These are phyloP conservation scores for Dentiscutata heterogama DNA, from an alignment of 371 early-diverging fungal species.

Conservation along the genomic window DNA sequence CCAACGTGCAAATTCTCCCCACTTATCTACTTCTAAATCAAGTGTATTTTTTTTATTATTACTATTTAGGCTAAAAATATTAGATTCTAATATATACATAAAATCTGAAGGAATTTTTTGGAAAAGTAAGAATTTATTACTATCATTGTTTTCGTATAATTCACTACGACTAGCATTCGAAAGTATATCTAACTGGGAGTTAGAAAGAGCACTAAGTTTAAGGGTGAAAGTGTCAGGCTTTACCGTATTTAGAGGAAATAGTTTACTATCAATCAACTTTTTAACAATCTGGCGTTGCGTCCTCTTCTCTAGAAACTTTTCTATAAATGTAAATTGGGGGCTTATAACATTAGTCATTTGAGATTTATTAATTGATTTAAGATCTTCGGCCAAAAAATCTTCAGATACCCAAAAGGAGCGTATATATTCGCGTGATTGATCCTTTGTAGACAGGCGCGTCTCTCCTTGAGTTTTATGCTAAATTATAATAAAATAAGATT, in stretches of 20 bases:
- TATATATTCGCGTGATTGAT: conserved; percentile 15
- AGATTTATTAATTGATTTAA: conserved; percentile 13
- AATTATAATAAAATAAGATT: conserved; percentile 5
- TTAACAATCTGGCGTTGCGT: not conserved
- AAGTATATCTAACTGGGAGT: conserved; percentile 7
- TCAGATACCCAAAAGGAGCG: conserved; percentile 13
- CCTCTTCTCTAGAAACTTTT: not conserved
- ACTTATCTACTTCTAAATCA: not conserved
- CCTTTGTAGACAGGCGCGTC: conserved; percentile 21
- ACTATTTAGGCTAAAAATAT: not conserved
- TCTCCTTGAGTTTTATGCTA: conserved; percentile 7
- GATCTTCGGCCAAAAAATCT: conserved; percentile 1
- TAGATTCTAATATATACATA: not conserved
- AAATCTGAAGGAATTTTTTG: no score
- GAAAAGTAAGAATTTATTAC: not conserved
- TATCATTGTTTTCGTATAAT: conserved; percentile 1
- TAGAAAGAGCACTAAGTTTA: not conserved
- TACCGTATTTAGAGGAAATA: not conserved
- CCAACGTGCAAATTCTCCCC: conserved; percentile 3
- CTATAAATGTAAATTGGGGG: not conserved
- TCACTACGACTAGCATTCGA: not conserved
- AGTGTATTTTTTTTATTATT: not conserved
- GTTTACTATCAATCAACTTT: not conserved
- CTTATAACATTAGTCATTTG: not conserved
- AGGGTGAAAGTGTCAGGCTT: not conserved